Base-by-base conservation (phyloP, 2,329 filamentous ascomycete species). In the Leptographium radiaticola region DNA sequence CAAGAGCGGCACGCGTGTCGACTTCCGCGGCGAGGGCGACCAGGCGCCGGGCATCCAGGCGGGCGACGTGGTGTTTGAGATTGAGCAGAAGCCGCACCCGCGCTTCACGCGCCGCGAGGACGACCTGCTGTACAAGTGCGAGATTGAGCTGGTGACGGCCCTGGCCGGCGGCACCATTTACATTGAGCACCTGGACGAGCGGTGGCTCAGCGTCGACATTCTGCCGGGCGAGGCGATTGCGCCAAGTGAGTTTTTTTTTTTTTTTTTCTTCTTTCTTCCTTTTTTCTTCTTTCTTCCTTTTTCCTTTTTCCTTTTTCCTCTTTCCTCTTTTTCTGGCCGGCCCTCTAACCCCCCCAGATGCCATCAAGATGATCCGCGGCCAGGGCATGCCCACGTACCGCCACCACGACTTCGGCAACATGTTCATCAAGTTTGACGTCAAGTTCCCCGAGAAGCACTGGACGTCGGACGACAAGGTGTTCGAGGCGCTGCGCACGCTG, bases 321-420 rank as follows among this genome's bases (percentile, higher is more conserved):
- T n/a, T n/a, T n/a, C n/a, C n/a, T n/a, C n/a, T n/a, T n/a, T 72
- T 54, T 16, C 9, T 9, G 34, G 34, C 9, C 6, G 34, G 42
- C 7, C 18, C 3, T 4, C 42, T 44, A 44, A 44, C 53, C 16
- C 10, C 4, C 54, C 53, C 62, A 95, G 93, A 87, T 62, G 77
- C 88, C 61, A 80, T 97, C 68, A 97, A 96, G 76, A 86, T 95
- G 71, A 84, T 98, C 64, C 87, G 88, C 60, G 90, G 89, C 60
- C 93, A 98, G 72, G 93, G 93, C 68, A 98, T 98, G 93, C 93
- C 93, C 44, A 94, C 93, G 5, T 86, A 82, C 71, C 83, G 93
- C 63, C 93, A 97, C 71, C 93, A 98, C 76, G 87, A 97, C 71
- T 83, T 80, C 66, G 93, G 93, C 65, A 96, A 98, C 73, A 77